Evolutionary conservation across 1,139 yeast species (phyloP), one percentile per base, ranked within the genome.

Genomic region (Geotrichum aggregatum): DNA sequence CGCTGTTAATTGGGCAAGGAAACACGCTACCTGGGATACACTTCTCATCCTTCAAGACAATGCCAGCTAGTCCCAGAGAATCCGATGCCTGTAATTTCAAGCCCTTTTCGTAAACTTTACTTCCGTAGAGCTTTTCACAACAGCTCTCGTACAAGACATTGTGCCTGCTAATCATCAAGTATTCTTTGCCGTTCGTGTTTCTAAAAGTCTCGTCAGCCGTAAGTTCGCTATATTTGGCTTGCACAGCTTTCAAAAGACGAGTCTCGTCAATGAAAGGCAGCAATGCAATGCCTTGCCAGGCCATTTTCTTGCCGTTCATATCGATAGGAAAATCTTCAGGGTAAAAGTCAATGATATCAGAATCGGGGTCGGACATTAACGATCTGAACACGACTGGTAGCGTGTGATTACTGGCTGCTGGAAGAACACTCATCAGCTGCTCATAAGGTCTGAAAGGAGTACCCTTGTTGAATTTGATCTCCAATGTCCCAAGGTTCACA

Each of bases 401-500:
- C 3, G 86, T 84, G 64, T 88, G 96, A n/a, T 89, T 87, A 1
- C 96, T 87, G 1, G 95, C 96, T 1, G 98, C 97, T 0, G 99
- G 98, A 61, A 94, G 73, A 21, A 94, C 98, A 63, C 96, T 85
- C 97, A 94, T 91, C 62, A 94, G 78, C 71, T 94, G 99, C 66
- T 94, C 99, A 69, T 78, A 94, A 1, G 99, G 99, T 60, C 81
- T 71, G 69, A 92, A 91, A 5, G 99, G 98, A 54, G 76, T 74
- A 2, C 96, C 96, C 39, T 72, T 67, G 11, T 78, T 76, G 64
- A 92, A 91, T 39, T 73, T 70, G 44, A 91, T 76, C 1, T 84
- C 76, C 41, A 84, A 68, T 33, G 78, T 81, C 1, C 78, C 76
- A 43, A 89, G 70, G 48, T 82, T 78, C 3, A 70, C 73, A 63